These are phyloP conservation scores for Trichoderma semiorbis DNA, from an alignment of 2,329 filamentous ascomycete species.

Conservation along the genomic window DNA sequence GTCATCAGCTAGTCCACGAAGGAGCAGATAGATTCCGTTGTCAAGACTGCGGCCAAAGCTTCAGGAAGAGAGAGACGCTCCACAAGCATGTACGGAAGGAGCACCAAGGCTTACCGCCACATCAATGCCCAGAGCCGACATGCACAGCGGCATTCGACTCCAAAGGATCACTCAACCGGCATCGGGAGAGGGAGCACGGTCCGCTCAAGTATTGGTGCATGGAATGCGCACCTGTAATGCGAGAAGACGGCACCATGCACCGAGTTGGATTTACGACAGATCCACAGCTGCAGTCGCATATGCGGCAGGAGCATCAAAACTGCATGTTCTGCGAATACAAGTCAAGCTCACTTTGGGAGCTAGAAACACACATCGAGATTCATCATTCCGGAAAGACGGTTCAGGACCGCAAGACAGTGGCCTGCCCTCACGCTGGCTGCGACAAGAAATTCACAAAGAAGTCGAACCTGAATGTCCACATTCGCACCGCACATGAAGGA, in stretches of 20 bases:
- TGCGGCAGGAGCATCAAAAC: constrained; percentile 67
- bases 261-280: constrained; percentile 67
- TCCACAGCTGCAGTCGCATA: constrained; percentile 67
- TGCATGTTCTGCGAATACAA: constrained; percentile 72
- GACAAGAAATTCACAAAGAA: constrained; percentile 74
- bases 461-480: constrained; percentile 78
- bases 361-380: constrained; percentile 75
- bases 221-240: constrained; percentile 55
- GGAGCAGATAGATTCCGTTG: constrained; percentile 74
- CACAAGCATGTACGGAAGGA: constrained; percentile 75
- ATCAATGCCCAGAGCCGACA: constrained; percentile 57
- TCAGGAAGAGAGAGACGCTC: constrained; percentile 83
- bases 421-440: constrained; percentile 67
- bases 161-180: constrained; percentile 65
- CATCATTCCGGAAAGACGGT: constrained; percentile 63
- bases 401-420: constrained; percentile 61
- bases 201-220: constrained; percentile 72
- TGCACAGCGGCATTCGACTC: constrained; percentile 74
- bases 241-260: constrained; percentile 38
- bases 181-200: constrained; percentile 67
- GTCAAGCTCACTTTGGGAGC: constrained; percentile 62
- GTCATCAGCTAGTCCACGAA: constrained; percentile 72
- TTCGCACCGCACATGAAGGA: constrained; percentile 73
- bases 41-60: constrained; percentile 70
- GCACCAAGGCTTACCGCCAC: constrained; percentile 70